These are phyloP conservation scores for Paralagenidium karlingii DNA, from an alignment of 352 stramenopile genomes.

Conservation along the genomic window DNA sequence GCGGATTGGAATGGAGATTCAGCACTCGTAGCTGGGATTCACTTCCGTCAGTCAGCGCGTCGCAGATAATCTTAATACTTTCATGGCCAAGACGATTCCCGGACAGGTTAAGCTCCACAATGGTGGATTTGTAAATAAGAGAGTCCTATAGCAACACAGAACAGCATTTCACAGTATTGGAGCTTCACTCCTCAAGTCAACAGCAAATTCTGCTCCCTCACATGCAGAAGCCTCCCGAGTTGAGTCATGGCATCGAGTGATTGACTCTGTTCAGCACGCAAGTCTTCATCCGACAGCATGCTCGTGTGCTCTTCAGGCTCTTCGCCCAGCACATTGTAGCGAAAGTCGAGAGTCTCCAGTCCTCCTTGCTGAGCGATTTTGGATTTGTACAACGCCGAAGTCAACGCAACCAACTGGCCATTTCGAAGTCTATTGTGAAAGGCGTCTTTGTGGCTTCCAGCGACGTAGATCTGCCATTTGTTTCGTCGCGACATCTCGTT, in stretches of 20 bases:
- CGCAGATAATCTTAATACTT: conserved; percentile 41
- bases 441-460: conserved; percentile 36
- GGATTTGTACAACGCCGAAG: conserved; percentile 31
- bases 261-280: conserved; percentile 22
- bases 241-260: conserved; percentile 27
- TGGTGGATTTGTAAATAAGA: conserved; percentile 34
- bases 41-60: conserved; percentile 20
- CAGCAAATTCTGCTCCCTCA: too few species aligned
- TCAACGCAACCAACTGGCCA: conserved; percentile 46
- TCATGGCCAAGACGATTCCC: conserved; percentile 46
- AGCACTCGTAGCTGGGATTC: conserved; percentile 20
- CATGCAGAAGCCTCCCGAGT: conserved; percentile 31
- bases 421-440: conserved; percentile 53
- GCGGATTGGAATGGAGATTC: conserved; percentile 35
- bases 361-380: conserved; percentile 20
- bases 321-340: conserved; percentile 39
- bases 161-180: too few species aligned
- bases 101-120: conserved; percentile 38
- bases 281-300: conserved; percentile 7
- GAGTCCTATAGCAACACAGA: too few species aligned
- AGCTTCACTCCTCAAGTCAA: too few species aligned
- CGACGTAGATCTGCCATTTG: conserved; percentile 16
- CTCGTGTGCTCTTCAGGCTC: conserved; percentile 6
- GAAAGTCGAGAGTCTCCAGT: conserved; percentile 28
- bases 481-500: background rate